Percentiles rank a stretch among this genome's conserved stretches.
phyloP scores from a whole-genome alignment of 345 rosid genomes.

The Camelina laxa region DNA sequence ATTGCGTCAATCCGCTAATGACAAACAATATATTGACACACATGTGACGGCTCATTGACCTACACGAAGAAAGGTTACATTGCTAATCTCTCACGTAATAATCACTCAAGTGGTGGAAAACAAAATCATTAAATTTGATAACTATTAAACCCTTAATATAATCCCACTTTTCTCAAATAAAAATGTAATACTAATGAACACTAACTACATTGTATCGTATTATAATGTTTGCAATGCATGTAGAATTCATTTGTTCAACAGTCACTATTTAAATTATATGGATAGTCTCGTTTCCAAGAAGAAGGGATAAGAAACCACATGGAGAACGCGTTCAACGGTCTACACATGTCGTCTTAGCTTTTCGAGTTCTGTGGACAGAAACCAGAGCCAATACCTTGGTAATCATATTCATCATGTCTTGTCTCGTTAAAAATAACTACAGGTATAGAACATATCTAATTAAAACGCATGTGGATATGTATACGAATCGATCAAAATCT shows the following conservation, averaged over 20 bases:
- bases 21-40: slow-evolving; percentile 12
- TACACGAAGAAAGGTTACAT: not conserved
- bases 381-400: slow-evolving; percentile 30
- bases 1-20: not conserved
- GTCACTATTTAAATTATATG: not conserved
- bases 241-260: not conserved
- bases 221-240: not conserved
- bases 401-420: slow-evolving; percentile 31
- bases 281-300: slow-evolving; percentile 17
- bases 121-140: no score
- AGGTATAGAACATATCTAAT: not conserved
- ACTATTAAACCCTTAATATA: no score
- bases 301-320: slow-evolving; percentile 45
- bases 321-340: slow-evolving; percentile 31
- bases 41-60: not conserved
- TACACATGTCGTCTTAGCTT: slow-evolving; percentile 29
- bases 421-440: not conserved
- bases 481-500: slow-evolving; percentile 21
- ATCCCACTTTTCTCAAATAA: no score
- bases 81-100: no score
- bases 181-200: no score
- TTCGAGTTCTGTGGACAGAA: slow-evolving; percentile 39
- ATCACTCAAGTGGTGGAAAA: no score
- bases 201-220: not conserved
- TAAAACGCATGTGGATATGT: slow-evolving; percentile 35